These are phyloP conservation scores for Penicillium malachiteum DNA, from an alignment of 495 filamentous ascomycete species.

Conservation along the genomic window DNA sequence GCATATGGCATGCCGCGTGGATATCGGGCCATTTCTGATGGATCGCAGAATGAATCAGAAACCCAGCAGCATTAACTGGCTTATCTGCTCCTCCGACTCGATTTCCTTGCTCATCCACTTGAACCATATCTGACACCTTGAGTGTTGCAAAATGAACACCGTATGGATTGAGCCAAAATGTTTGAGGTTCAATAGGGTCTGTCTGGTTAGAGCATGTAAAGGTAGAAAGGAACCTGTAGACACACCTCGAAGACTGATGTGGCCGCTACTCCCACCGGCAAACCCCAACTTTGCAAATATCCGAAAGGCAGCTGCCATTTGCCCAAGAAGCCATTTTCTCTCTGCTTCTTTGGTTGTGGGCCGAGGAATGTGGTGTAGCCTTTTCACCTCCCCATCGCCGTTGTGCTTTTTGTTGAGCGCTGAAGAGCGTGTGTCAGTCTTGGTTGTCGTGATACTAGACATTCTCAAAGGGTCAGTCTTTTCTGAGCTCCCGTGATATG, in stretches of 20 bases:
- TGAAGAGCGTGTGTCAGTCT: too few species aligned
- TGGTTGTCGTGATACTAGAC: too few species aligned
- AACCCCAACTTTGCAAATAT: slow-evolving; percentile 55
- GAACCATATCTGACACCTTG: slow-evolving; percentile 37
- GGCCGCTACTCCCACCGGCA: slow-evolving; percentile 59
- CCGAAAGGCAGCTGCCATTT: slow-evolving; percentile 60
- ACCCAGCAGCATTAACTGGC: neutral
- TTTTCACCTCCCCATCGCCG: too few species aligned
- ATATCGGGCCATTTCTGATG: neutral
- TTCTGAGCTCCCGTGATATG: too few species aligned
- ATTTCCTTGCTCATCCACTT: slow-evolving; percentile 36
- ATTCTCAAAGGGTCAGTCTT: too few species aligned
- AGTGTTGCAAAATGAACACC: slow-evolving; percentile 37
- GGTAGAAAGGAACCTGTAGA: neutral
- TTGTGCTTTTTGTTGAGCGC: too few species aligned
- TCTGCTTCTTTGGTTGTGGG: too few species aligned
- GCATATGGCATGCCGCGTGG: slow-evolving; percentile 34
- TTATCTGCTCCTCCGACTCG: slow-evolving; percentile 30
- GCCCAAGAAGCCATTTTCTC: slow-evolving; percentile 45
- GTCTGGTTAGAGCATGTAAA: neutral
- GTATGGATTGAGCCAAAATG: slow-evolving; percentile 43
- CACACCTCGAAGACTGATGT: slow-evolving; percentile 42
- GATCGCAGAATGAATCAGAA: neutral
- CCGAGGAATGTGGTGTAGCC: too few species aligned
- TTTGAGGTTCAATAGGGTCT: slow-evolving; percentile 10